Base-by-base conservation (phyloP, 495 filamentous ascomycete genomes). In the Neurospora africana region DNA sequence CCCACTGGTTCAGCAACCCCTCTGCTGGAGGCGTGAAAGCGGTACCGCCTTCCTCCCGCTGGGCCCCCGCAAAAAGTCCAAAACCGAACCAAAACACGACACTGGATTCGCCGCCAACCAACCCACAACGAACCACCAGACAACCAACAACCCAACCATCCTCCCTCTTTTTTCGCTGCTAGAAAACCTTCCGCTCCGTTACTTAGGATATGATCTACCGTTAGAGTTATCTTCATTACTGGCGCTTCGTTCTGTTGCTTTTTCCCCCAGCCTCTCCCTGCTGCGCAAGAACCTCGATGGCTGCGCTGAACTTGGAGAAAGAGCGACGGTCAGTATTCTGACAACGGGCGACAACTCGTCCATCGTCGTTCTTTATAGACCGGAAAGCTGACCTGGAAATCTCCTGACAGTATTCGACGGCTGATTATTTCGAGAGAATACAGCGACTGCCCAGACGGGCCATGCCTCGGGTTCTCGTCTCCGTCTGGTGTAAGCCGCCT, bases 221-320 rank as follows among this genome's bases (percentile, higher is more conserved):
- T 33, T 33, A 33, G 30, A 4, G 30, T 33, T 3, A 33, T 39
- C 36, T 21, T 27, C n/a, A 27, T 27, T 19, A 0, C 23, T 10
- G 5, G 10, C 1, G 2, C 5, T 27, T 1, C 2, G 7, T 33
- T 19, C 13, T 10, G 23, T 10, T 1, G 17, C 6, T 58, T n/a
- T 5, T 33, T 33, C 69, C 1, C 5, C 2, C 21, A 13, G 15
- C 37, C 11, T 15, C 19, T 70, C 69, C 53, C 27, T 17, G 3
- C 27, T 65, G 53, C 53, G 27, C 27, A 65, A 65, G 53, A 65
- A 65, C 53, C 53, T 65, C 53, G 53, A 65, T 65, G 53, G 53
- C 27, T 6, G 27, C 27, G 5, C 53, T 0, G 15, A 33, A 33
- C 0, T 27, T 0, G 15, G 53, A 33, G 53, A 0, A 65, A 65